Base-by-base conservation (phyloP, 768 basidiomycete species). In the Suillus spraguei region DNA sequence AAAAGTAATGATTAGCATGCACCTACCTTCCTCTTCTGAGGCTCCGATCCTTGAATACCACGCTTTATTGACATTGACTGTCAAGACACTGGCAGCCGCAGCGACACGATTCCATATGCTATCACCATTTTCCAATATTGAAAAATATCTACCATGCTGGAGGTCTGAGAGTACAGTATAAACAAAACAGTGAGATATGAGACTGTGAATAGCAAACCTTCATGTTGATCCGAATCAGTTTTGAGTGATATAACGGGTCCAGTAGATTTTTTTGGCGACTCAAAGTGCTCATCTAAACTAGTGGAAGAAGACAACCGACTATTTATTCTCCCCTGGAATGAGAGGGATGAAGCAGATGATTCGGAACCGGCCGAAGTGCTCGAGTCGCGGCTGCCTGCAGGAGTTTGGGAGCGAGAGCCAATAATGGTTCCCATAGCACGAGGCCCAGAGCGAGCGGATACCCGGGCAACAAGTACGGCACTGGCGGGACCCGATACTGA, bases 101-200 rank as follows among this genome's bases (percentile, higher is more conserved):
- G 85, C 78, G 10, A 88, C 83, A 42, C 81, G 80, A 63, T 77
- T 81, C 89, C 89, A 89, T 32, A 87, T 69, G 10, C 80, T 79
- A 56, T 74, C 73, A 10, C 83, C 84, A 67, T 80, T 74, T 44
- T 76, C 79, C 41, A 67, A 65, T 13, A 69, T 58, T 32, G 39
- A 58, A 11, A 58, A 28, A 58, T 41, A 39, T 41, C 5, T 41
- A 28, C 28, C 28, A 28, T 20, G 17, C 56, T 58, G 24, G 11
- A 20, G 6, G 28, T 17, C 56, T 58, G 39, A 32, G 24, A 58
- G 28, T 28, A 28, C 22, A 58, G 3, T 32, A 28, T 41, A 24
- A 58, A 58, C 38, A 28, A 3, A 20, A 39, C 24, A 13, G 5
- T 20, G 6, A 28, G 3, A 20, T 41, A 32, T 20, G 17, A 58